Base-by-base conservation (phyloP, 1,284 basidiomycete species). In the Acaromyces ingoldii region DNA sequence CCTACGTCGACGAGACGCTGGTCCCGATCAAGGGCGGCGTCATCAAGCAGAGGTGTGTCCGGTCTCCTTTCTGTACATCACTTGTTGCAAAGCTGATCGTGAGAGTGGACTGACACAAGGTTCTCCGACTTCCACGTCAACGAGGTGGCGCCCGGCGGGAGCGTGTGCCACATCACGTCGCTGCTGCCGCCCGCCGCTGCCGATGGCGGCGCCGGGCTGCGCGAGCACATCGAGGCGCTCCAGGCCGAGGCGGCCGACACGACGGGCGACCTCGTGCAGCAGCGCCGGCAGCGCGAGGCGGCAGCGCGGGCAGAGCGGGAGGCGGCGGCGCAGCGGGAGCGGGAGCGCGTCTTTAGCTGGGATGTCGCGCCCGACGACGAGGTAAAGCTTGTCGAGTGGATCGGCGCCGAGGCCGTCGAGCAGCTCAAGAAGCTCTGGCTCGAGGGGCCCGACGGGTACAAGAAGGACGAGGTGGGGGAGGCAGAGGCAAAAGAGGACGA, bases 401-500 rank as follows among this genome's bases (percentile, higher is more conserved):
- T 58, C 4, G 56, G 52, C 13, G 40, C 25, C 13, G 34, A 48
- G 22, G 47, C 30, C 25, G 17, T 54, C 4, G 46, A 25, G 7
- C 22, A 39, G 17, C 29, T 58, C 34, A 36, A 51, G 34, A 37
- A 38, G 24, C 46, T 51, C 11, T 50, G 57, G 57, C 21, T 19
- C 21, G 29, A 56, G 17, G 49, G 55, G 9, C 25, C 55, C 36
- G n/a, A 26, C 24, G 48, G 19, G 2, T 41, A 25, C 25, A 31
- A 55, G 9, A 55, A 26, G 37, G 39, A 24, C 22, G 11, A 28
- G 36, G 34, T 76, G 93, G 89, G 84, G 87, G 9, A 95, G 76
- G 81, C 83, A 28, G 83, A 81, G 6, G 83, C 91, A 29, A 88
- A 87, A 1, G 82, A 82, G 3, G 81, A 92, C 51, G 91, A 96